Conservation (phyloP, 305 asterid species). For the Fraxinus xanthoxyloides region DNA sequence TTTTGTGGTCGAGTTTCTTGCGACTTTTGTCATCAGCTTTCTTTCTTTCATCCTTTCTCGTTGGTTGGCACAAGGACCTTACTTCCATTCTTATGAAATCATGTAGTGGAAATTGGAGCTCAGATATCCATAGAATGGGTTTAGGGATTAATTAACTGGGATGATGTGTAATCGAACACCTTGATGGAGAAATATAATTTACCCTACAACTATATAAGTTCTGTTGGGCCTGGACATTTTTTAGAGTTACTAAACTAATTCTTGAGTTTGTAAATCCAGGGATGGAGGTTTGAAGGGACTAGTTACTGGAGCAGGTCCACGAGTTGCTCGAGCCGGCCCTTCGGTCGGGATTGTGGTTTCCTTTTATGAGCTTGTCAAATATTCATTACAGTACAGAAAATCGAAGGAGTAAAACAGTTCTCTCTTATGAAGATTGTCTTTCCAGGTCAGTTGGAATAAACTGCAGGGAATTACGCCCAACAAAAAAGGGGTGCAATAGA, state of each 20-base stretch:
- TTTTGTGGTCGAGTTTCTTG: background rate
- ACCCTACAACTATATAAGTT: background rate
- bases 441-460: background rate
- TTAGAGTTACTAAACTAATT: background rate
- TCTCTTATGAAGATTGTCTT: background rate
- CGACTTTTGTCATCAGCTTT: background rate
- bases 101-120: background rate
- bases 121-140: background rate
- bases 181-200: background rate
- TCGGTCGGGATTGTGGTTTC: conserved; percentile 85
- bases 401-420: background rate
- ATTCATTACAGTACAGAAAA: conserved; percentile 41
- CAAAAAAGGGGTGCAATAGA: background rate
- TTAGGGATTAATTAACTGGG: background rate
- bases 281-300: conserved; percentile 73
- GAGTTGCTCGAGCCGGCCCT: conserved; percentile 79
- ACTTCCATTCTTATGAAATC: background rate
- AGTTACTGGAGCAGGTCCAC: conserved; percentile 70
- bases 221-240: background rate
- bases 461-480: background rate
- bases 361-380: conserved; percentile 75
- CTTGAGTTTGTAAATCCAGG: conserved; percentile 33
- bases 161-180: background rate
- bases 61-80: background rate
- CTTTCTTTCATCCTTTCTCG: background rate